These are phyloP conservation scores for Backusella macrospora DNA, from an alignment of 192 early-diverging fungal genomes.

Conservation along the genomic window DNA sequence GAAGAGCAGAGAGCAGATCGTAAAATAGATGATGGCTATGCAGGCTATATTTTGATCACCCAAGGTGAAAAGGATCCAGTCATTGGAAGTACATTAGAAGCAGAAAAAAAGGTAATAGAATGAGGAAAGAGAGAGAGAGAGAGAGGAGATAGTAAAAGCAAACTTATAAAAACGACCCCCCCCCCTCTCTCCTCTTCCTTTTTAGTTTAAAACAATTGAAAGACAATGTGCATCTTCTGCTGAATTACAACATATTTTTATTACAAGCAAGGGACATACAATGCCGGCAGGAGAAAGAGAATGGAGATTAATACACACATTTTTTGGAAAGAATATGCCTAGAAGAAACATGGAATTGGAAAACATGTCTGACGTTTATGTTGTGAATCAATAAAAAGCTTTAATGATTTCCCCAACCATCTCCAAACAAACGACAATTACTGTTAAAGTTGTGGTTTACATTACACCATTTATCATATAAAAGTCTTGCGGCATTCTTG, in stretches of 20 bases:
- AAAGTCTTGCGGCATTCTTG: slow-evolving; percentile 57
- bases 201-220: slow-evolving; percentile 38
- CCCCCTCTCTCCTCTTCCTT: too few species aligned
- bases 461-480: slow-evolving; percentile 44
- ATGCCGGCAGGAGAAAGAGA: slow-evolving; percentile 66
- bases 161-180: not conserved
- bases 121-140: too few species aligned
- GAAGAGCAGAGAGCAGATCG: slow-evolving; percentile 42
- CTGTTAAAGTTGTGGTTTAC: not conserved
- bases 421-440: slow-evolving; percentile 31
- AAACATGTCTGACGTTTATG: slow-evolving; percentile 66
- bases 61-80: slow-evolving; percentile 60
- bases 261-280: slow-evolving; percentile 61
- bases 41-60: slow-evolving; percentile 55
- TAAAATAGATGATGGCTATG: slow-evolving; percentile 29
- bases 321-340: slow-evolving; percentile 58
- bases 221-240: slow-evolving; percentile 35
- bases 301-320: slow-evolving; percentile 65
- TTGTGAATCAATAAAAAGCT: slow-evolving; percentile 45
- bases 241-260: slow-evolving; percentile 41
- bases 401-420: slow-evolving; percentile 31
- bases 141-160: too few species aligned
- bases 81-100: slow-evolving; percentile 36
- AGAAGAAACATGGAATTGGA: slow-evolving; percentile 59
- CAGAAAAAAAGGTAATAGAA: slow-evolving; percentile 43